phyloP scores from a whole-genome alignment of 2,329 filamentous ascomycete genomes.

The Cadophora sp. region DNA sequence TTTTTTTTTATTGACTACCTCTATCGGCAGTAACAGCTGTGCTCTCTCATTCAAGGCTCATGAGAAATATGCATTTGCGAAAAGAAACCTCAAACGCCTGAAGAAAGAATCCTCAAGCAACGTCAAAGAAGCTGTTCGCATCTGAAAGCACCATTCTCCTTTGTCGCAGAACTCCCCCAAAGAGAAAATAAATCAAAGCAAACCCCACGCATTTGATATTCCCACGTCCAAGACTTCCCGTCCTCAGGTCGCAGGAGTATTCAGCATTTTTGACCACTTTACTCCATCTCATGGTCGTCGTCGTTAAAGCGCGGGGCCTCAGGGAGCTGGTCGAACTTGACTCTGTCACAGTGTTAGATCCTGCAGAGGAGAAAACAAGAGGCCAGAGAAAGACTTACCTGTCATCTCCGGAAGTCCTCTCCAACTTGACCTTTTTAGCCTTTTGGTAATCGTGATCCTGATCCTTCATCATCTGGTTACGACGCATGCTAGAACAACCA shows the following conservation, averaged over 20 bases:
- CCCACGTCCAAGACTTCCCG: too few species aligned
- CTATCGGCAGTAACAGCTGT: background rate
- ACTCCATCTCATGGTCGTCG: background rate
- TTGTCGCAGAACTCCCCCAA: too few species aligned
- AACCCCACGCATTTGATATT: too few species aligned
- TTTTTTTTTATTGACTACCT: background rate
- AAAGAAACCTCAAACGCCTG: background rate
- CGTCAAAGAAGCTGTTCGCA: background rate
- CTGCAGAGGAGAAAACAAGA: background rate
- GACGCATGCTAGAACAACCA: background rate
- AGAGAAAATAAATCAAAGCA: too few species aligned
- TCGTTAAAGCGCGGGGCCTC: background rate
- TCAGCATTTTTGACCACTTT: background rate
- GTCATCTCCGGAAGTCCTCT: background rate
- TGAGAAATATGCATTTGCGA: background rate
- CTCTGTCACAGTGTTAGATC: background rate
- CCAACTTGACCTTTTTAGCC: conserved; percentile 2
- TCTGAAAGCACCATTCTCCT: background rate
- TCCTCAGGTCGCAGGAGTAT: too few species aligned
- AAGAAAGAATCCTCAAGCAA: background rate
- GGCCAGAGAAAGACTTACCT: background rate
- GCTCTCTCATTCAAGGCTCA: background rate
- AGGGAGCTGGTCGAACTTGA: background rate
- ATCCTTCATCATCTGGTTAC: background rate
- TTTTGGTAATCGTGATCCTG: background rate